phyloP scores from a whole-genome alignment of 2,329 filamentous ascomycete species.

The Aaosphaeria pasadenensis region DNA sequence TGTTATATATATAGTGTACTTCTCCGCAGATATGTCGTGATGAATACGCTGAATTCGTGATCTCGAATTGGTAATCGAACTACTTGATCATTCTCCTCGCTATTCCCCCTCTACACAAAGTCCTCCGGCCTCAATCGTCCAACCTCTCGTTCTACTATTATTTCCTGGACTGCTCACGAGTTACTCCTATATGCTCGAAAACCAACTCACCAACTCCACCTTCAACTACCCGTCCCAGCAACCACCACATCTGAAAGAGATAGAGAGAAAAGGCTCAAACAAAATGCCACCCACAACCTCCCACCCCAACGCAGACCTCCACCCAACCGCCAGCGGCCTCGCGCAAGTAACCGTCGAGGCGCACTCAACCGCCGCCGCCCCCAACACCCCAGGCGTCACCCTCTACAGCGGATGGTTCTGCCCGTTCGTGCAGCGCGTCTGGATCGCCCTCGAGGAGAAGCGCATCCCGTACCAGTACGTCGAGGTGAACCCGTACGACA shows the following conservation, averaged over 20 bases:
- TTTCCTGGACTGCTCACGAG: too few relatives aligned
- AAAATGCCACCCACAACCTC: slow-evolving; percentile 23
- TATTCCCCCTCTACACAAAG: neutral
- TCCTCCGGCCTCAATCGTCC: too few relatives aligned
- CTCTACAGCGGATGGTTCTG: slow-evolving; percentile 77
- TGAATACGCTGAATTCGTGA: too few relatives aligned
- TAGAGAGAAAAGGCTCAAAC: neutral
- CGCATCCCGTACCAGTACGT: slow-evolving; percentile 68
- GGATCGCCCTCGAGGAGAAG: slow-evolving; percentile 73
- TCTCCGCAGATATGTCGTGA: too few relatives aligned
- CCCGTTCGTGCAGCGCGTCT: slow-evolving; percentile 64
- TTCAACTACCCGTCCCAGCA: too few relatives aligned
- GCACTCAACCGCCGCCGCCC: slow-evolving; percentile 26
- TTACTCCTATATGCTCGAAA: too few relatives aligned
- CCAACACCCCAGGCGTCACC: slow-evolving; percentile 54
- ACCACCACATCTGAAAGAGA: too few relatives aligned
- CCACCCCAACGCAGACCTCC: slow-evolving; percentile 34
- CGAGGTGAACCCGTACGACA: slow-evolving; percentile 71
- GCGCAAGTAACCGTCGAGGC: slow-evolving; percentile 27
- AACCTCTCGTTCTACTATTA: too few relatives aligned
- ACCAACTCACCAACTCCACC: too few relatives aligned
- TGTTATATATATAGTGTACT: too few relatives aligned
- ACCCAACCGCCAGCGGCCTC: slow-evolving; percentile 33
- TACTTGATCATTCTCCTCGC: neutral
- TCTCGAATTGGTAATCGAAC: too few relatives aligned